A percentile compares a stretch with the other conserved stretches of the same genome.
These are phyloP conservation scores for Mycena latifolia DNA, from an alignment of 768 basidiomycete genomes.

Conservation along the genomic window DNA sequence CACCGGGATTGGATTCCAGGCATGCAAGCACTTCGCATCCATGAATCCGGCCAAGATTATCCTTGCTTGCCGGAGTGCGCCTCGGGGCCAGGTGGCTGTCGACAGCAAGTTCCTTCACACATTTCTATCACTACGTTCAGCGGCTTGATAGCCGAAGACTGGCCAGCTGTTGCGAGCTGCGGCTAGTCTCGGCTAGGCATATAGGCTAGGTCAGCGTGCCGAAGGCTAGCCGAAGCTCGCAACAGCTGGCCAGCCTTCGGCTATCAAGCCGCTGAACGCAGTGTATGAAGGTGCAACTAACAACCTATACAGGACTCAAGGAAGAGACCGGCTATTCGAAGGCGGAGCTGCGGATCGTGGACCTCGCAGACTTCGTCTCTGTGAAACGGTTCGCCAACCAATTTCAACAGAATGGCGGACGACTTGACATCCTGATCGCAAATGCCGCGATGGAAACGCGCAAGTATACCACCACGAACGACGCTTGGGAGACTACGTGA, in stretches of 20 bases:
- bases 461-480: conserved; percentile 36
- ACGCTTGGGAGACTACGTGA: conserved; percentile 52
- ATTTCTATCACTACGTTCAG: not conserved
- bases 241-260: no score
- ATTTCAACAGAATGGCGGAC: conserved; percentile 42
- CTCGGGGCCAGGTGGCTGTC: conserved; percentile 38
- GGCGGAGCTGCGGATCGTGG: conserved; percentile 50
- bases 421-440: conserved; percentile 45
- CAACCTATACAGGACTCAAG: conserved; percentile 39
- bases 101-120: conserved; percentile 35
- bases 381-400: conserved; percentile 46
- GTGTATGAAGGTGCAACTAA: no score
- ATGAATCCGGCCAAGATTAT: conserved; percentile 46
- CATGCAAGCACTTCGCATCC: conserved; percentile 42
- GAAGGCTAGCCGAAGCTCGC: no score
- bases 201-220: no score
- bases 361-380: conserved; percentile 47
- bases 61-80: conserved; percentile 44
- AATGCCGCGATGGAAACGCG: conserved; percentile 42
- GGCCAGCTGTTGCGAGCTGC: no score
- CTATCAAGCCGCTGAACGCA: no score
- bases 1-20: conserved; percentile 46
- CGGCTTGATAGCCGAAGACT: no score
- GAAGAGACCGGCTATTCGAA: conserved; percentile 36
- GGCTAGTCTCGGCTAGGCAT: no score